These are phyloP conservation scores for Metarhizium anisopliae DNA, from an alignment of 2,329 filamentous ascomycete species.

Conservation along the genomic window DNA sequence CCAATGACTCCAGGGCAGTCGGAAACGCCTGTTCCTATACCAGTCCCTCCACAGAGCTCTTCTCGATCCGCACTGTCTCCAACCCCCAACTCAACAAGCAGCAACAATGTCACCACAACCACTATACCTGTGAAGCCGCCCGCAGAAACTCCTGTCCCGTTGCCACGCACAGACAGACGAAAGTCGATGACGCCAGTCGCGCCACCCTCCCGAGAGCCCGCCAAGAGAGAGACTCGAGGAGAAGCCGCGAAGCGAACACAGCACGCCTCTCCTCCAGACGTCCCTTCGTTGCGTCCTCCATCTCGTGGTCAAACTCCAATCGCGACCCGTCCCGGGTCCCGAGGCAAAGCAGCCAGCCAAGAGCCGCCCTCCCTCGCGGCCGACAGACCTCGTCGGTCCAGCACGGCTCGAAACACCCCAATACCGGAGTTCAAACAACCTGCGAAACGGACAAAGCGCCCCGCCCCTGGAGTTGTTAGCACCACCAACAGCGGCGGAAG, in stretches of 20 bases:
- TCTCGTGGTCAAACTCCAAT: conserved; percentile 26
- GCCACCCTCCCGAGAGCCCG: conserved; percentile 16
- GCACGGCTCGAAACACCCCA: conserved; percentile 49
- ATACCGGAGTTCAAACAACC: conserved; percentile 37
- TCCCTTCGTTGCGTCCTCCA: conserved; percentile 14
- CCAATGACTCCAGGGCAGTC: conserved; percentile 12
- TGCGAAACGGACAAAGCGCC: conserved; percentile 55
- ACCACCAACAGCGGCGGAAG: conserved; percentile 51
- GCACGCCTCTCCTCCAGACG: conserved; percentile 14
- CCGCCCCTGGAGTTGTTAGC: conserved; percentile 64
- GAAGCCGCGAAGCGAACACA: conserved; percentile 34
- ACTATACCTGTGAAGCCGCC: conserved; percentile 22
- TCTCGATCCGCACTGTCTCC: conserved; percentile 23
- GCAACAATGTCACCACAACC: conserved; percentile 16
- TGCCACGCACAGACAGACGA: conserved; percentile 23
- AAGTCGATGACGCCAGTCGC: conserved; percentile 24
- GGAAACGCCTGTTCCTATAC: conserved; percentile 35
- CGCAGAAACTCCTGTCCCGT: conserved; percentile 27
- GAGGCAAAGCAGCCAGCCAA: conserved; percentile 43
- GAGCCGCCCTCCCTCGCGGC: conserved; percentile 41
- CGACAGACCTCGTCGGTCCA: conserved; percentile 46
- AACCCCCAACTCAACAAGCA: conserved; percentile 14
- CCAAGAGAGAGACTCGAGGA: conserved; percentile 37
- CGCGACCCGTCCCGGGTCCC: conserved; percentile 38
- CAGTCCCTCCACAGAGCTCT: conserved; percentile 21